Percentiles rank a stretch among this genome's conserved stretches.
These are phyloP conservation scores for Aspergillus sp. DNA, from an alignment of 2,329 filamentous ascomycete species.

Conservation along the genomic window DNA sequence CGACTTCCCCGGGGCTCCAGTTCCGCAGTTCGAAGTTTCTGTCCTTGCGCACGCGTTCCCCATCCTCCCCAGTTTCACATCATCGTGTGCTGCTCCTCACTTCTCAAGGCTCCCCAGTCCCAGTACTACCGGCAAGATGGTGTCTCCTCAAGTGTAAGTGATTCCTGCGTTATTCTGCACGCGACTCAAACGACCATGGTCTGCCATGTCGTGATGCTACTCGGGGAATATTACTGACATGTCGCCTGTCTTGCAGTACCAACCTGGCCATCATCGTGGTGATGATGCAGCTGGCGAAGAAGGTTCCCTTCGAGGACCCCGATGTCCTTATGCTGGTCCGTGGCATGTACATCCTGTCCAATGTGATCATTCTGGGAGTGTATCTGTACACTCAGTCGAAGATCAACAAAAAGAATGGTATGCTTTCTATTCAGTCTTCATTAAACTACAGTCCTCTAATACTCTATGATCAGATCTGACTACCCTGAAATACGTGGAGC, in stretches of 20 bases:
- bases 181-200: background rate
- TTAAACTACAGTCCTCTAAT: conserved; percentile 3
- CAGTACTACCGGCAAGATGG: conserved; percentile 55
- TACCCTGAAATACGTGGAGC: conserved; percentile 98
- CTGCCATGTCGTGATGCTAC: background rate
- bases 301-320: conserved; percentile 91
- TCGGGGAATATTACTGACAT: conserved; percentile 16
- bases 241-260: conserved; percentile 58
- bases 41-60: conserved; percentile 19
- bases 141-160: conserved; percentile 67
- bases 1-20: conserved; percentile 25
- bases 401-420: conserved; percentile 98
- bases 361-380: conserved; percentile 79
- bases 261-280: conserved; percentile 93
- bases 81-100: conserved; percentile 16
- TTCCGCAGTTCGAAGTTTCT: conserved; percentile 23
- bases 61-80: conserved; percentile 14
- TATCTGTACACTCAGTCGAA: conserved; percentile 82
- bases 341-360: conserved; percentile 66
- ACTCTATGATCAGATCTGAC: conserved; percentile 70
- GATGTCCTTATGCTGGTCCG: conserved; percentile 66
- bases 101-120: conserved; percentile 16
- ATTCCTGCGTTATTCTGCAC: background rate
- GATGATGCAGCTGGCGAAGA: conserved; percentile 98
- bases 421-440: conserved; percentile 28